Base-by-base conservation (phyloP, 371 early-diverging fungal species). In the Vittaforma corneae region DNA sequence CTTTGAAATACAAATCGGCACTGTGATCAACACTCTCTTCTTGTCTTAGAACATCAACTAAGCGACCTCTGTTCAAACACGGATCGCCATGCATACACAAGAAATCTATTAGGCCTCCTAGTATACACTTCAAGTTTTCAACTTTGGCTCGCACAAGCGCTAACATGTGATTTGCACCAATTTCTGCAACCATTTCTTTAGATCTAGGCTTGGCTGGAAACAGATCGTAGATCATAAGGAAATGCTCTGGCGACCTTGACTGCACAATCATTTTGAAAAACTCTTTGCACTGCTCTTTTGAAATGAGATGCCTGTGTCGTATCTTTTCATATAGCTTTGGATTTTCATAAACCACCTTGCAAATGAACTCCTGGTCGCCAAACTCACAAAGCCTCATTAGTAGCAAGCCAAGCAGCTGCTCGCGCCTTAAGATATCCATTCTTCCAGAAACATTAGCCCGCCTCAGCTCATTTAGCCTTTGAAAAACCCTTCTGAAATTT, bases 401-500 rank as follows among this genome's bases (percentile, higher is more conserved):
- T 26, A 71, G 24, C 0, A 29, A 16, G 9, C 33, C 18, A 9
- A 62, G 9, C 18, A 28, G 6, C 4, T 40, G 16, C 4, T 67
- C 54, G 18, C 54, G 18, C 40, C 1, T 14, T 6, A 47, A 28
- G n/a, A 26, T 33, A 34, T 42, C 24, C 5, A 48, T 47, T 1
- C 6, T 30, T 11, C 53, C 30, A 22, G 59, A 61, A 20, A 68
- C 45, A 53, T 62, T 53, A 16, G 46, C 22, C 34, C 40, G 46
- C 29, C 61, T 42, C 37, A 71, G 48, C 35, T 72, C 64, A 26
- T 67, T 60, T 45, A 56, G 56, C 37, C 62, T 51, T 40, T 40
- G 34, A 33, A 59, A 68, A 37, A 72, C 55, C 37, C 53, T 46
- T 51, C 42, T 63, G 32, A 40, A 65, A 45, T 67, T 72, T 30